phyloP scores from a whole-genome alignment of 2,329 filamentous ascomycete species.

The Ophiostoma tasmaniense region DNA sequence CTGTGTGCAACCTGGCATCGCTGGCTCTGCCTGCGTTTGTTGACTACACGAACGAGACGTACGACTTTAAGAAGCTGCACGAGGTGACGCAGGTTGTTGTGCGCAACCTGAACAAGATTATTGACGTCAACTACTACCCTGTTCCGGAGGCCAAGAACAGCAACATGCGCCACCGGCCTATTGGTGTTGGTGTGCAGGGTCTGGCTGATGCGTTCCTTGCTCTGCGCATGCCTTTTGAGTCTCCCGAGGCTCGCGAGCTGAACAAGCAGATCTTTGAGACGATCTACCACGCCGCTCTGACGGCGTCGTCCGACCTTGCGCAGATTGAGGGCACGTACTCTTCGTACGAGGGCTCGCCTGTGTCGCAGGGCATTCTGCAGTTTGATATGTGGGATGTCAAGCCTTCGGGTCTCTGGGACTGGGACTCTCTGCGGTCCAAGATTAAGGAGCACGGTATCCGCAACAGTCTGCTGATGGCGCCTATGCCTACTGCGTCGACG shows the following conservation, averaged over 20 bases:
- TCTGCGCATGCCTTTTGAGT: conserved; percentile 93
- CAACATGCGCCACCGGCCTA: conserved; percentile 94
- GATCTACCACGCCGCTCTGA: conserved; percentile 93
- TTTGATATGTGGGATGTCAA: conserved; percentile 98
- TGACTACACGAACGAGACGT: conserved; percentile 73
- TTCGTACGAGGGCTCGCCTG: conserved; percentile 86
- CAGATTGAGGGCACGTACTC: conserved; percentile 76
- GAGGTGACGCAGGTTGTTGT: conserved; percentile 88
- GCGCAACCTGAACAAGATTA: conserved; percentile 95
- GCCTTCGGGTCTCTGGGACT: conserved; percentile 93
- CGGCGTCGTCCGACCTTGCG: conserved; percentile 78
- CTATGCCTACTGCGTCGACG: conserved; percentile 96
- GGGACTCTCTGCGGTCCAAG: conserved; percentile 77
- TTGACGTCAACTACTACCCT: conserved; percentile 98
- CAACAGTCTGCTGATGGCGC: conserved; percentile 90
- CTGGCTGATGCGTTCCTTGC: conserved; percentile 97
- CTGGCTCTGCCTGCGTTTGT: conserved; percentile 86
- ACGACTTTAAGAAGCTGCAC: conserved; percentile 95
- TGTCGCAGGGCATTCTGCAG: conserved; percentile 91
- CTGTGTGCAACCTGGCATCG: conserved; percentile 95
- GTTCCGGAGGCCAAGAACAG: conserved; percentile 86
- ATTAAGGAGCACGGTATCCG: conserved; percentile 90
- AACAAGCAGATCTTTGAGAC: conserved; percentile 99
- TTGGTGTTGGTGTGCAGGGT: conserved; percentile 94
- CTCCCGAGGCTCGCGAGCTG: conserved; percentile 81